phyloP scores from a whole-genome alignment of 257 asterid genomes.

The Solanum clarkiae region DNA sequence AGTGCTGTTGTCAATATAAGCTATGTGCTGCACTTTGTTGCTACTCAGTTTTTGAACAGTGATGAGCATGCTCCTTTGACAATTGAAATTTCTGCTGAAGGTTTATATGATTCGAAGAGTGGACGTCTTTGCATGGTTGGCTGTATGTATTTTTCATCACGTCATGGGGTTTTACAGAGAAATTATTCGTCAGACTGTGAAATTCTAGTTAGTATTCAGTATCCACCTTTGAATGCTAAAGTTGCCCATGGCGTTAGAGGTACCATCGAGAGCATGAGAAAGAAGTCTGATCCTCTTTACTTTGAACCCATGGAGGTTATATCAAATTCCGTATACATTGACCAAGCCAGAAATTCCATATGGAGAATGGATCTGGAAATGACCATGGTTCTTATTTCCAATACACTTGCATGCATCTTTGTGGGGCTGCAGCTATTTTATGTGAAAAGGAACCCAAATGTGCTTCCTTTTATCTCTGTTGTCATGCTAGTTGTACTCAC shows the following conservation, averaged over 20 bases:
- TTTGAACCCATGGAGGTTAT: conserved; percentile 52
- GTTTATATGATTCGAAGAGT: conserved; percentile 42
- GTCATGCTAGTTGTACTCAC: conserved; percentile 59
- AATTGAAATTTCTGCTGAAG: conserved; percentile 66
- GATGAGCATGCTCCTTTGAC: conserved; percentile 19
- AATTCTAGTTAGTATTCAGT: conserved; percentile 47
- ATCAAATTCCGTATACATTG: conserved; percentile 45
- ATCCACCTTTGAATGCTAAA: conserved; percentile 38
- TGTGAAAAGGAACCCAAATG: conserved; percentile 38
- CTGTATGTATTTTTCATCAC: conserved; percentile 44
- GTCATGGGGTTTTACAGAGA: conserved; percentile 10
- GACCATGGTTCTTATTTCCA: conserved; percentile 71
- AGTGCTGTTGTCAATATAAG: conserved; percentile 39
- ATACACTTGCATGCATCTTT: conserved; percentile 57
- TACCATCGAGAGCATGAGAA: conserved; percentile 60
- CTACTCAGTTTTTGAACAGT: conserved; percentile 43
- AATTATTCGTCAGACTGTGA: conserved; percentile 54
- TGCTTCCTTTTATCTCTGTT: conserved; percentile 51
- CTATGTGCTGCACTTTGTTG: conserved; percentile 33
- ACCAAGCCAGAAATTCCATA: conserved; percentile 60
- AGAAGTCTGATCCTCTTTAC: conserved; percentile 40
- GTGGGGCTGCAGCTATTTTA: conserved; percentile 64
- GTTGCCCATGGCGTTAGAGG: conserved; percentile 35
- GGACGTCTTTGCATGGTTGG: conserved; percentile 90
- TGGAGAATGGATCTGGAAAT: conserved; percentile 93